These are phyloP conservation scores for Saccharomycopsis sp. DNA, from an alignment of 805 yeast genomes.

Conservation along the genomic window DNA sequence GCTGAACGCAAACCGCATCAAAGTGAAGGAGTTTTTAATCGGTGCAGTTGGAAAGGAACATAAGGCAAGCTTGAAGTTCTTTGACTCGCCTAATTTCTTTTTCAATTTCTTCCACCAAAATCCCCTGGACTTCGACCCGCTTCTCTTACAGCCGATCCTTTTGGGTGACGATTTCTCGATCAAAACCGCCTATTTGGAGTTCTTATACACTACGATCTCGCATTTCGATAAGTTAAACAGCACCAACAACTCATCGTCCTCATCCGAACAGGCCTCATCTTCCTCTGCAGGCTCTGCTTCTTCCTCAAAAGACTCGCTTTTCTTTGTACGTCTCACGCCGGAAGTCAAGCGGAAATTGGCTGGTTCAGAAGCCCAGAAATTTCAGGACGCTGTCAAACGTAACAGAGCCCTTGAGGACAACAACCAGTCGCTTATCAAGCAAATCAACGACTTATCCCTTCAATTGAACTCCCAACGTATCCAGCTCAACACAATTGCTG, in stretches of 20 bases:
- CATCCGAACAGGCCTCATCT: slow-evolving; percentile 14
- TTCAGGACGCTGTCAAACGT: slow-evolving; percentile 19
- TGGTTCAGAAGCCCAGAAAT: slow-evolving; percentile 9
- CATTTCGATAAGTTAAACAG: slow-evolving; percentile 42
- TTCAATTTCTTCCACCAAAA: slow-evolving; percentile 56
- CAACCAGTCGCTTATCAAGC: slow-evolving; percentile 17
- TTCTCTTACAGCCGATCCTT: slow-evolving; percentile 78
- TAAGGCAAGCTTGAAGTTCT: slow-evolving; percentile 26
- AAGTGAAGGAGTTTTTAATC: slow-evolving; percentile 1
- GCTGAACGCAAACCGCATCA: neutral
- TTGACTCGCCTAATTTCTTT: slow-evolving; percentile 52
- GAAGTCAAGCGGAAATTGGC: neutral
- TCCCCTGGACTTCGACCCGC: slow-evolving; percentile 63
- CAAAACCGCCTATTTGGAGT: slow-evolving; percentile 86
- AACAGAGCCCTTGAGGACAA: slow-evolving; percentile 19
- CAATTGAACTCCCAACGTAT: slow-evolving; percentile 16
- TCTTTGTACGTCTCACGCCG: neutral
- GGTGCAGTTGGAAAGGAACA: neutral
- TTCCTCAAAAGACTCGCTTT: slow-evolving; percentile 10
- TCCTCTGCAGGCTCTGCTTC: slow-evolving; percentile 25
- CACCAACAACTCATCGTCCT: neutral
- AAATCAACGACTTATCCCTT: slow-evolving; percentile 21
- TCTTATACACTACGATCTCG: slow-evolving; percentile 70
- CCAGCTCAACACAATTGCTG: neutral
- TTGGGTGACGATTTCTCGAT: slow-evolving; percentile 84